A percentile compares a stretch with the other conserved stretches of the same genome.
phyloP scores from a whole-genome alignment of 176 grass and related monocot species.

The Oropetium thomaeum region DNA sequence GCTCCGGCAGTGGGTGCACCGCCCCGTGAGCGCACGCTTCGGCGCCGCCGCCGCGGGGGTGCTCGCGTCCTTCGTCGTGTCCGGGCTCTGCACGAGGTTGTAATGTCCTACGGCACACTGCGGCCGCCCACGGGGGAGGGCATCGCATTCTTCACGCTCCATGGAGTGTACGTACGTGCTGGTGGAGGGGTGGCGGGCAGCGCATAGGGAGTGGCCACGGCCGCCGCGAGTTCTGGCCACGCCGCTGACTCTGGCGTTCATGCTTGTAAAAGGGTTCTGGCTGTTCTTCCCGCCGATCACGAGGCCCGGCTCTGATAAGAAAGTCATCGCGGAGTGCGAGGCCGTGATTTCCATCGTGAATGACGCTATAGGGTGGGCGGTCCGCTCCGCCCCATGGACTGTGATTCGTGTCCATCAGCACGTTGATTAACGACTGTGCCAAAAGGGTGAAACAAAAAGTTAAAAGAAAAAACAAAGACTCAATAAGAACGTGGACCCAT shows the following conservation, averaged over 20 bases:
- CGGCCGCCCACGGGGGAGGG: slow-evolving; percentile 52
- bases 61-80: slow-evolving; percentile 55
- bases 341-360: slow-evolving; percentile 30
- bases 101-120: slow-evolving; percentile 68
- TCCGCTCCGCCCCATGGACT: not conserved
- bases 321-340: slow-evolving; percentile 45
- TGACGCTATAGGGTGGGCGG: slow-evolving; percentile 8
- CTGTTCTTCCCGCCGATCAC: slow-evolving; percentile 67
- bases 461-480: too few relatives aligned
- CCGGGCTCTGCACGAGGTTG: slow-evolving; percentile 64
- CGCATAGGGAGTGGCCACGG: slow-evolving; percentile 27
- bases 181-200: slow-evolving; percentile 43
- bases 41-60: slow-evolving; percentile 32
- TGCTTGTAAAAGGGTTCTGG: slow-evolving; percentile 40
- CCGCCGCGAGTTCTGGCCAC: slow-evolving; percentile 29
- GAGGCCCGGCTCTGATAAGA: slow-evolving; percentile 37
- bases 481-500: too few relatives aligned
- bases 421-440: not conserved
- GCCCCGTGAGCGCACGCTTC: slow-evolving; percentile 41
- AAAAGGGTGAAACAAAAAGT: too few relatives aligned
- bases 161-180: slow-evolving; percentile 52
- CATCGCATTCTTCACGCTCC: slow-evolving; percentile 55
- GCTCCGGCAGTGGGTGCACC: slow-evolving; percentile 59
- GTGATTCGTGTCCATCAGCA: not conserved
- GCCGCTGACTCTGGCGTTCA: slow-evolving; percentile 41